These are phyloP conservation scores for Scheffersomyces amazonensis DNA, from an alignment of 805 yeast species.

Conservation along the genomic window DNA sequence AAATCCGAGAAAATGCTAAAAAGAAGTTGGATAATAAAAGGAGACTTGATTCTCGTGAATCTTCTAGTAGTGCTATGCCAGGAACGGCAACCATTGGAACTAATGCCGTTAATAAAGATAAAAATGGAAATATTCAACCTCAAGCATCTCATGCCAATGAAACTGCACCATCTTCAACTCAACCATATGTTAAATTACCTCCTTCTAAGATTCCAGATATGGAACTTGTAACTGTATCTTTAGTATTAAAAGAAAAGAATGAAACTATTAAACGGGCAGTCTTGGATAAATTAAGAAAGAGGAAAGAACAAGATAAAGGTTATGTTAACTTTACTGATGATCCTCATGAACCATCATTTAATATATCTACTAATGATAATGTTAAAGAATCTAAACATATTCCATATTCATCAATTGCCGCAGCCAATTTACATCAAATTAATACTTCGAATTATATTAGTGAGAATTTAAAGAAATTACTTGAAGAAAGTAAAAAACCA, in stretches of 20 bases:
- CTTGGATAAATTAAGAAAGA: conserved; percentile 71
- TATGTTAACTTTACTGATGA: conserved; percentile 87
- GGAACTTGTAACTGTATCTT: conserved; percentile 79
- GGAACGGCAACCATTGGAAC: conserved; percentile 10
- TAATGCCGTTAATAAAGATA: conserved; percentile 12
- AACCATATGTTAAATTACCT: conserved; percentile 84
- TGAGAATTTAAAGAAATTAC: conserved; percentile 36
- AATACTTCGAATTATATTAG: conserved; percentile 55
- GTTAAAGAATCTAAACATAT: conserved; percentile 57
- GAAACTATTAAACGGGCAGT: conserved; percentile 81
- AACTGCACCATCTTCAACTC: conserved; percentile 31
- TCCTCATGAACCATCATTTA: conserved; percentile 77
- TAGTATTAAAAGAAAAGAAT: conserved; percentile 70
- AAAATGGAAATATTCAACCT: conserved; percentile 5
- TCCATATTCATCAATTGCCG: conserved; percentile 74
- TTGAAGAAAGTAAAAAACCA: conserved; percentile 45
- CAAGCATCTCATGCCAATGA: conserved; percentile 6
- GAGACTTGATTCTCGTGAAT: conserved; percentile 11
- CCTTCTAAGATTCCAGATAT: conserved; percentile 91
- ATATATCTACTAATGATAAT: conserved; percentile 51
- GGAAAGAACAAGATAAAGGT: conserved; percentile 67
- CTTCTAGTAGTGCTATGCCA: conserved; percentile 6
- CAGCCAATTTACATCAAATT: conserved; percentile 64
- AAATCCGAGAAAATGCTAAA: conserved; percentile 14
- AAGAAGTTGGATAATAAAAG: conserved; percentile 15